Evolutionary conservation across 768 basidiomycete species (phyloP), one percentile per base, ranked within the genome.

Genomic region (Mycena belliarum): DNA sequence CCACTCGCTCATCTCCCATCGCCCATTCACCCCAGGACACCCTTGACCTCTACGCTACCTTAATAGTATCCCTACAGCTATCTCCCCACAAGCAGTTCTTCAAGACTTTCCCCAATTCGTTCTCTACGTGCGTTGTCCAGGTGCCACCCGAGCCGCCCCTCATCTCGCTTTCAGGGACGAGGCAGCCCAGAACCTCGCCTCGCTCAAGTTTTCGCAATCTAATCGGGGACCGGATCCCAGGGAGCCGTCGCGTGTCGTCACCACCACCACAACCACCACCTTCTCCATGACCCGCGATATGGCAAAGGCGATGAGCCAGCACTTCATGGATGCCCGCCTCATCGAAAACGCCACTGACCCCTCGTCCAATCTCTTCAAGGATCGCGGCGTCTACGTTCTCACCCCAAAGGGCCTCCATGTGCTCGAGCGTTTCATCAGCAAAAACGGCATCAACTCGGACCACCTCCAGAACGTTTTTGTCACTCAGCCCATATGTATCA

Each of bases 251-350:
- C 89, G 97, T 69, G 93, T 99, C 74, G 91, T 99, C 70, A 99
- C 97, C 68, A 99, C 97, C 0, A 99, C 97, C 0, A 99, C 97
- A 7, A 98, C 97, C 6, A 99, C 97, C 41, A 99, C 97, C 32
- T 99, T 99, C 78, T 94, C 94, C 60, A 98, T 99, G 97, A 93
- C 94, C 65, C 89, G 97, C 66, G 97, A 99, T 43, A 98, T 99
- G 92, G 97, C 97, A 62, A 98, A 98, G 77, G 94, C 93, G 32
- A 98, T 99, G 89, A 92, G 93, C 76, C 97, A 99, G 75, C 95
- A 98, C 71, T 98, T 98, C 70, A 97, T 99, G 93, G 97, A 98
- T 65, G 95, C 97, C 56, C 92, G 95, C 63, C 82, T 98, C 61
- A 95, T 98, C 63, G 95, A 98, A 75, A 98, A 98, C 70, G 96